Percentiles rank a stretch among this genome's conserved stretches.
phyloP scores from a whole-genome alignment of 2,329 filamentous ascomycete genomes.

The Calonectria pteridis region DNA sequence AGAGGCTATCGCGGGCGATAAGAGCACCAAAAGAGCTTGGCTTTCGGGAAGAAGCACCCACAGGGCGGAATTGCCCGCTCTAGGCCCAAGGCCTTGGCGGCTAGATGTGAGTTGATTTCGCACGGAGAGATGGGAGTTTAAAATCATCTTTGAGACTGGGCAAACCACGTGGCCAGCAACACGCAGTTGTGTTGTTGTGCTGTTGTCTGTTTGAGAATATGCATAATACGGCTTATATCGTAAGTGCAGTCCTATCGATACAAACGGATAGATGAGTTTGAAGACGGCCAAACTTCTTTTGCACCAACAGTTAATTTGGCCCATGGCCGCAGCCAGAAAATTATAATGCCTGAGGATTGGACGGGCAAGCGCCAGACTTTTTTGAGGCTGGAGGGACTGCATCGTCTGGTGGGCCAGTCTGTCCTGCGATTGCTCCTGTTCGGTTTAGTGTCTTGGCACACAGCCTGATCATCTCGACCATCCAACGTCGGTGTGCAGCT shows the following conservation, averaged over 20 bases:
- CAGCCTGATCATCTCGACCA: background rate
- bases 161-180: background rate
- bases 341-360: background rate
- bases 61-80: background rate
- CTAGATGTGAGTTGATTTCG: background rate
- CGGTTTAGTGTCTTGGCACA: background rate
- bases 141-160: background rate
- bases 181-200: background rate
- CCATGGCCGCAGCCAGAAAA: too few species aligned
- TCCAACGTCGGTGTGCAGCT: background rate
- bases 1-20: background rate
- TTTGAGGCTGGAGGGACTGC: background rate
- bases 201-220: background rate
- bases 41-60: background rate
- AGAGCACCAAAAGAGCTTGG: constrained; percentile 4
- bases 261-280: background rate
- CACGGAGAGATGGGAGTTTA: background rate
- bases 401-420: background rate
- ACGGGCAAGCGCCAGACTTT: background rate
- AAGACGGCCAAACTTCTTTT: background rate
- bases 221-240: background rate
- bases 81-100: background rate
- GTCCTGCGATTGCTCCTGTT: background rate
- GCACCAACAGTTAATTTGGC: background rate
- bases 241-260: background rate